Percentiles rank a stretch among this genome's conserved stretches.
phyloP scores from a whole-genome alignment of 345 rosid genomes.

The Theobroma cacao region DNA sequence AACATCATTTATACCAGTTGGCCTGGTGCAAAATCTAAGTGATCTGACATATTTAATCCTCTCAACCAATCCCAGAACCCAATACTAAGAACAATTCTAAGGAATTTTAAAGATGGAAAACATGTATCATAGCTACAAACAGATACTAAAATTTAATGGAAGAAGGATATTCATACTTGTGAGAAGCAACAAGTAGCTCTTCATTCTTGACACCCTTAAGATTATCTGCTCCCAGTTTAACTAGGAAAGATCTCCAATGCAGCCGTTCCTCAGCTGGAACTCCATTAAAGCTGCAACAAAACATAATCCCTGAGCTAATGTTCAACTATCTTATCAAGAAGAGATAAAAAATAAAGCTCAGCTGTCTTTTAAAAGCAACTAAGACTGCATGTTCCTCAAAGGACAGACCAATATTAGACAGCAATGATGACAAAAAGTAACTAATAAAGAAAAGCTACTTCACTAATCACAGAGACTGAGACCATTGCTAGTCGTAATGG shows the following conservation, averaged over 20 bases:
- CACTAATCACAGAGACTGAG: neutral
- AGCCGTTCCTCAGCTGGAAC: slow-evolving; percentile 94
- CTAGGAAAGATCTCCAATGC: slow-evolving; percentile 91
- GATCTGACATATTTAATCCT: neutral
- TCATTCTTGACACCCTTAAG: slow-evolving; percentile 88
- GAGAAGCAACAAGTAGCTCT: slow-evolving; percentile 94
- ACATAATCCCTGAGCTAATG: slow-evolving; percentile 5
- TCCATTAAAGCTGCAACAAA: slow-evolving; percentile 73
- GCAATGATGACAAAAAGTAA: neutral
- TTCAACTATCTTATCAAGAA: neutral
- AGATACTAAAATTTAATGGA: slow-evolving; percentile 11
- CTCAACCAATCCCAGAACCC: neutral
- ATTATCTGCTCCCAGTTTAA: slow-evolving; percentile 88
- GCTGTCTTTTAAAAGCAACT: neutral
- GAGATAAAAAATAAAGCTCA: neutral
- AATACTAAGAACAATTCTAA: neutral
- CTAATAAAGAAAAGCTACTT: neutral
- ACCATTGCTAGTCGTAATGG: neutral
- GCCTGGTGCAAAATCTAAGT: neutral
- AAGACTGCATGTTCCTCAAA: neutral
- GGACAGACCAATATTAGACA: neutral
- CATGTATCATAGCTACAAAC: neutral
- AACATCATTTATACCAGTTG: neutral
- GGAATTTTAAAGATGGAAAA: neutral
- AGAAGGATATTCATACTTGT: slow-evolving; percentile 52